A percentile compares a stretch with the other conserved stretches of the same genome.
Conservation (phyloP, 208 protist genomes). For the Leishmania martiniquensis region DNA sequence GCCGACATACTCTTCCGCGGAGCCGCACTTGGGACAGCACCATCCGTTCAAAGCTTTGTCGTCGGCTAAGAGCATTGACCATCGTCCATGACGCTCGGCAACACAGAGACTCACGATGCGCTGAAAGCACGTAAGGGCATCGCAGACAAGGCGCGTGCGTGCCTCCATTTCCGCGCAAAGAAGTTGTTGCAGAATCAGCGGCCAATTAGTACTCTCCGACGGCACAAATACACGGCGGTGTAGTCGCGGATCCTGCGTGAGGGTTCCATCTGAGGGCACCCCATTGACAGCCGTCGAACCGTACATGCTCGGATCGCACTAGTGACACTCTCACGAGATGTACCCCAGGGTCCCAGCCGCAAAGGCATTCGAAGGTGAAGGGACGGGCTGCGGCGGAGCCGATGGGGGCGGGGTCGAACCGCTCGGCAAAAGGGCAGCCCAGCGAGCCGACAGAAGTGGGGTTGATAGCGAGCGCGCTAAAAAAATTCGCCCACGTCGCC, state of each 20-base stretch:
- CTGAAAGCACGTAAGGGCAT: constrained; percentile 74
- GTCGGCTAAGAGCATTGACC: constrained; percentile 46
- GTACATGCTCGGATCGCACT: not conserved
- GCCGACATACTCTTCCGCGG: not conserved
- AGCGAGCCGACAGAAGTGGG: not conserved
- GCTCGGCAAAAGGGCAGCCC: not conserved
- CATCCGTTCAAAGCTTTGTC: constrained; percentile 7
- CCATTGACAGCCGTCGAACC: not conserved
- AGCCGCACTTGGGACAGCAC: constrained; percentile 13
- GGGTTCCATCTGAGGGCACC: constrained; percentile 19
- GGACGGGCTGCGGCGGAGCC: not conserved
- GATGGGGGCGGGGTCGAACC: not conserved
- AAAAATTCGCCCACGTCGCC: not conserved
- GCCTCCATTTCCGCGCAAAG: constrained; percentile 60
- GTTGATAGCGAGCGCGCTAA: not conserved
- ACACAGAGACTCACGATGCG: constrained; percentile 62
- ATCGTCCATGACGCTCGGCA: constrained; percentile 43
- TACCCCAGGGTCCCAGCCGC: too few species aligned
- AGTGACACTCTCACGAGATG: too few species aligned
- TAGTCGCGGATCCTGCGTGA: constrained; percentile 19
- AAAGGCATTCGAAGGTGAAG: not conserved
- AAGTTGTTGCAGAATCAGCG: constrained; percentile 26
- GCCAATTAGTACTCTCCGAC: not conserved
- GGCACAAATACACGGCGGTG: not conserved
- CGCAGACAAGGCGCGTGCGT: constrained; percentile 62